Base-by-base conservation (phyloP, 2,329 filamentous ascomycete genomes). In the Moelleriella libera region DNA sequence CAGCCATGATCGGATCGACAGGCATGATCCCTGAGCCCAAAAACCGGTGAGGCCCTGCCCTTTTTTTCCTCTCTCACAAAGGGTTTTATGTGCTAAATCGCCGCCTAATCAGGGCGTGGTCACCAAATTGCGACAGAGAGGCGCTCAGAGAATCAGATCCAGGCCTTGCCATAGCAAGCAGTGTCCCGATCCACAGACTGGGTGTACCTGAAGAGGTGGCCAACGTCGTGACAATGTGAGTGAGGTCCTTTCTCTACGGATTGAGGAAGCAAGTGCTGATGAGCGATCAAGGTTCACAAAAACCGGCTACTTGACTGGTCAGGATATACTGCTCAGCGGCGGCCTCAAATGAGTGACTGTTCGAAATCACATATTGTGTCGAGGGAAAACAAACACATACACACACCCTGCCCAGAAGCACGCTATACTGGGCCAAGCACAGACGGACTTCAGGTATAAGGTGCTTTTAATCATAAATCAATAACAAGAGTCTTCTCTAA, bases 1-100 rank as follows among this genome's bases (percentile, higher is more conserved):
- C 49, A 21, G 49, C 49, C 11, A 50, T 50, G 49, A 49, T 50
- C 30, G 47, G 49, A 9, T 48, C 47, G 12, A 50, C 49, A n/a
- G 49, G 49, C 45, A 50, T 50, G 49, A 50, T 50, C 34, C 45
- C 49, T 32, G 11, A 30, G n/a, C 49, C 49, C 14, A 43, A 45
- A 10, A 42, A 41, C 47, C 42, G 43, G 49, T 50, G 14, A 21
- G 49, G 14, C 11, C 9, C n/a, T 7, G 11, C 14, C 11, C 4
- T 14, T 7, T n/a, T 3, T n/a, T n/a, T 41, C 3, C 3, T 2
- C 4, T 3, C 12, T 12, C 3, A 41, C 11, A 7, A 9, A 7
- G 11, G 40, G 11, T 7, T 41, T 7, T 21, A 5, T 37, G 4
- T 37, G 3, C 9, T 21, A 29, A 9, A 2, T 12, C 34, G 12